These are phyloP conservation scores for Fusarium ambrosium DNA, from an alignment of 2,329 filamentous ascomycete genomes.

Conservation along the genomic window DNA sequence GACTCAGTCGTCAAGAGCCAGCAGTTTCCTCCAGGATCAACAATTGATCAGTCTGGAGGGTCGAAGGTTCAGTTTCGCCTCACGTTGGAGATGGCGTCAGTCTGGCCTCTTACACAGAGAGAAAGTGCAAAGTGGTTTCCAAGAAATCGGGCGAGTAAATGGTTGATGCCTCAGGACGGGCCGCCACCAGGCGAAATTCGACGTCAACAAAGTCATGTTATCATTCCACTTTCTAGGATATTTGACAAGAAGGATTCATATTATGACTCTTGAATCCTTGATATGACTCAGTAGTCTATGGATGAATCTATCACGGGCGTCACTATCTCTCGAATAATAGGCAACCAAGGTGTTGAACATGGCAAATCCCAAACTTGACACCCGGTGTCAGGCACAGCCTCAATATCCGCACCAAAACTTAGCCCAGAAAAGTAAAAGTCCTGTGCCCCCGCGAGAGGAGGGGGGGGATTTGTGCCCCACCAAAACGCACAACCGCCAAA, in stretches of 20 bases:
- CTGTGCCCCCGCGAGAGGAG: conserved; percentile 32
- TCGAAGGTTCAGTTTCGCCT: conserved; percentile 1
- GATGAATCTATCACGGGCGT: conserved; percentile 16
- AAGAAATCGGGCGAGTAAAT: conserved; percentile 16
- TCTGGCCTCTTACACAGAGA: conserved; percentile 27
- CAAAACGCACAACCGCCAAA: conserved; percentile 63
- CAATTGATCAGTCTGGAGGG: not conserved
- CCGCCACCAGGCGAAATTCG: not conserved
- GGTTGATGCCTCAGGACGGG: conserved; percentile 46
- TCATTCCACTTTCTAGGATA: not conserved
- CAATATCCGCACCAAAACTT: conserved; percentile 12
- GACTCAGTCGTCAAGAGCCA: not conserved
- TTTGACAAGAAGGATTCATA: conserved; percentile 7
- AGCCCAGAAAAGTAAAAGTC: conserved; percentile 28
- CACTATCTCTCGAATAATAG: conserved; percentile 11
- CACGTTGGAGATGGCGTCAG: conserved; percentile 31
- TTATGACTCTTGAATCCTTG: conserved; percentile 32
- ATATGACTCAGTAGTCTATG: conserved; percentile 31
- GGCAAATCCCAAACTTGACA: conserved; percentile 32
- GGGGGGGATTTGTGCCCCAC: conserved; percentile 54
- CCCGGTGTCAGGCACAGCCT: conserved; percentile 1
- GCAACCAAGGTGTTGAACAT: conserved; percentile 24
- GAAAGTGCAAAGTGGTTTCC: conserved; percentile 12
- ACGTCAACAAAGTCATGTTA: not conserved
- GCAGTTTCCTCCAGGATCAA: not conserved